Conservation (phyloP, 2,329 filamentous ascomycete genomes). For the Claviceps citrina region DNA sequence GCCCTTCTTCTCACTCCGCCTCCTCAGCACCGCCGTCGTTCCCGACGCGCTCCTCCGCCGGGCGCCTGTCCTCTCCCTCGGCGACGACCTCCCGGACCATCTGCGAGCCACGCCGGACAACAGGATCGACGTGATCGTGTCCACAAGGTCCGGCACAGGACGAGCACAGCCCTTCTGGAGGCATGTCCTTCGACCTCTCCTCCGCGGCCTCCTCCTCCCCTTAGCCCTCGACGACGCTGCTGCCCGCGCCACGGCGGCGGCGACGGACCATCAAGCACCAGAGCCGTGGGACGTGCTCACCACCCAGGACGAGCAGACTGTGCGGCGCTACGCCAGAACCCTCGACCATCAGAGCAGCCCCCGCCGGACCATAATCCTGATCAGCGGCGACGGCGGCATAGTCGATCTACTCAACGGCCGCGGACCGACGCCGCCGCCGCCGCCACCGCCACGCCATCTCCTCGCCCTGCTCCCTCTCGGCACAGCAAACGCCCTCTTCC, state of each 20-base stretch:
- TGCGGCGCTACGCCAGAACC: conserved; percentile 43
- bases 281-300: conserved; percentile 28
- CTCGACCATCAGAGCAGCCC: conserved; percentile 14
- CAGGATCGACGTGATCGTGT: conserved; percentile 49
- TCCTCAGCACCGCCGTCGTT: conserved; percentile 15
- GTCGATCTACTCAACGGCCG: conserved; percentile 62
- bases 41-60: conserved; percentile 23
- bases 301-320: conserved; percentile 47
- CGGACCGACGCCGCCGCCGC: conserved; percentile 5
- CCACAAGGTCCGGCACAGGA: conserved; percentile 48
- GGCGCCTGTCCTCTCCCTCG: conserved; percentile 16
- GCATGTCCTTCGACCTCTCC: conserved; percentile 38
- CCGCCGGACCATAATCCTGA: conserved; percentile 48
- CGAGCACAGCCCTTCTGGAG: conserved; percentile 41
- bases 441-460: conserved; percentile 19
- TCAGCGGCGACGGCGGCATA: conserved; percentile 79
- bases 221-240: conserved; percentile 14
- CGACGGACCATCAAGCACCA: background rate
- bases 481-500: conserved; percentile 50
- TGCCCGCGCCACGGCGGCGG: background rate
- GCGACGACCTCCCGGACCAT: conserved; percentile 22
- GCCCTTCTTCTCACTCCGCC: conserved; percentile 12
- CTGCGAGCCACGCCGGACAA: conserved; percentile 13
- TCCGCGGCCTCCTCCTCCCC: conserved; percentile 28
- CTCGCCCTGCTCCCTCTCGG: conserved; percentile 45